Conservation (phyloP, 768 basidiomycete genomes). For the Kwoniella europaea region DNA sequence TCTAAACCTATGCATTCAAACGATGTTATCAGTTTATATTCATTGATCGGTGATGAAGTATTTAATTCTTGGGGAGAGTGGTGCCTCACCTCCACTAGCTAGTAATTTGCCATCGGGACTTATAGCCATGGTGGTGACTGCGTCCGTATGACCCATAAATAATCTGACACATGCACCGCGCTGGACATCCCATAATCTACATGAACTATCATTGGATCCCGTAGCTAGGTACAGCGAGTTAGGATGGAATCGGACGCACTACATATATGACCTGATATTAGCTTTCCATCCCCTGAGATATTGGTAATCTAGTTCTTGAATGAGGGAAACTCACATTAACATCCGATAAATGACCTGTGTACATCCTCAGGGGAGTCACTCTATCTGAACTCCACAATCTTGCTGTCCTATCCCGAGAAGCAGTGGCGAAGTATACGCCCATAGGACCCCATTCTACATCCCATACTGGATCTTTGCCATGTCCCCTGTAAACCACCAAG, state of each 20-base stretch:
- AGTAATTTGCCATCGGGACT: slow-evolving; percentile 93
- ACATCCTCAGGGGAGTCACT: slow-evolving; percentile 81
- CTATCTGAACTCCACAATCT: slow-evolving; percentile 95
- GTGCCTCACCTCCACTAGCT: slow-evolving; percentile 76
- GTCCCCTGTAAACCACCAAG: slow-evolving; percentile 89
- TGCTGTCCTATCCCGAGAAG: slow-evolving; percentile 89
- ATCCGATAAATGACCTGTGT: slow-evolving; percentile 94
- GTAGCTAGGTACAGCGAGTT: slow-evolving; percentile 97
- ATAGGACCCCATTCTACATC: slow-evolving; percentile 98
- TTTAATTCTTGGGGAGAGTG: background rate
- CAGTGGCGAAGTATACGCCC: slow-evolving; percentile 98
- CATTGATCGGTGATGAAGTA: background rate
- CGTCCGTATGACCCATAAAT: slow-evolving; percentile 92
- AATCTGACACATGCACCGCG: slow-evolving; percentile 90
- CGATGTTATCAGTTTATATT: background rate
- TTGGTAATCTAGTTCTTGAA: background rate
- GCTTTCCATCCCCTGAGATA: background rate
- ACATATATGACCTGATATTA: background rate
- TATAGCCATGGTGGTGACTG: slow-evolving; percentile 81
- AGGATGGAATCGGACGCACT: slow-evolving; percentile 96
- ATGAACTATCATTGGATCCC: slow-evolving; percentile 94
- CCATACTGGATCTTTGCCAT: slow-evolving; percentile 92
- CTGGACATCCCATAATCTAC: slow-evolving; percentile 98
- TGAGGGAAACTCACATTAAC: slow-evolving; percentile 77
- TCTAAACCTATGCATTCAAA: slow-evolving; percentile 69